Evolutionary conservation across 306 rosid species (phyloP).

Genomic region (Trifolium repens): DNA sequence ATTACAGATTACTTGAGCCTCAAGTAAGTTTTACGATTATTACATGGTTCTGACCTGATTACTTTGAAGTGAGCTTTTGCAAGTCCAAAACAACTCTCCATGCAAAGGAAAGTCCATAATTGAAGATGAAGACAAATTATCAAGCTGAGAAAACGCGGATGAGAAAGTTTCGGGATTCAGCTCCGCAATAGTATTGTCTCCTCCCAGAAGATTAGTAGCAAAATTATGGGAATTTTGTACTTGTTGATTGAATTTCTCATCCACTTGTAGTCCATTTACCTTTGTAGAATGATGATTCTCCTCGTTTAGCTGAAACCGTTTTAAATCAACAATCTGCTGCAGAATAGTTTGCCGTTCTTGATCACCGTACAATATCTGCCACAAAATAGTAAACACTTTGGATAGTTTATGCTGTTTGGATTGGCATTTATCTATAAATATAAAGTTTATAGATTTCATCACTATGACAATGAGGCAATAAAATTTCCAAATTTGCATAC

Average conservation of each 20-base stretch:
- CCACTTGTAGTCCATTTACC: constrained; percentile 43
- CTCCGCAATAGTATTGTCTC: constrained; percentile 44
- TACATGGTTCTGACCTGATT: constrained; percentile 66
- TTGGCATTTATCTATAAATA: too few species aligned
- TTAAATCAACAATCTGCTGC: constrained; percentile 78
- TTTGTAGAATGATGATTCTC: constrained; percentile 45
- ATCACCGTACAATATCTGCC: constrained; percentile 52
- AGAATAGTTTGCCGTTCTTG: constrained; percentile 57
- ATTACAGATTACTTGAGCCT: background rate
- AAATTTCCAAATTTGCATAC: constrained; percentile 45
- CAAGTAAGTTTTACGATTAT: constrained; percentile 4
- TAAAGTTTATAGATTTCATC: background rate
- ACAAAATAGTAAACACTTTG: constrained; percentile 14
- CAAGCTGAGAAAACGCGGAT: constrained; percentile 58
- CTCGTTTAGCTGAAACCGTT: constrained; percentile 58
- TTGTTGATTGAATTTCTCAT: constrained; percentile 50
- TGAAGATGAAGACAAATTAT: constrained; percentile 58
- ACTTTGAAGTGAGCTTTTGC: constrained; percentile 59
- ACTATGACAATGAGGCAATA: background rate
- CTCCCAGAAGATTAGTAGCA: constrained; percentile 41
- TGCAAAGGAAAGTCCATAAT: constrained; percentile 57
- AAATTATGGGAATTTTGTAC: constrained; percentile 44
- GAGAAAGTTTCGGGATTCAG: constrained; percentile 55
- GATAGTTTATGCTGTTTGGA: too few species aligned
- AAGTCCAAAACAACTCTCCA: constrained; percentile 73